Evolutionary conservation across 345 rosid genomes (phyloP).

Genomic region (Melaleuca alternifolia): DNA sequence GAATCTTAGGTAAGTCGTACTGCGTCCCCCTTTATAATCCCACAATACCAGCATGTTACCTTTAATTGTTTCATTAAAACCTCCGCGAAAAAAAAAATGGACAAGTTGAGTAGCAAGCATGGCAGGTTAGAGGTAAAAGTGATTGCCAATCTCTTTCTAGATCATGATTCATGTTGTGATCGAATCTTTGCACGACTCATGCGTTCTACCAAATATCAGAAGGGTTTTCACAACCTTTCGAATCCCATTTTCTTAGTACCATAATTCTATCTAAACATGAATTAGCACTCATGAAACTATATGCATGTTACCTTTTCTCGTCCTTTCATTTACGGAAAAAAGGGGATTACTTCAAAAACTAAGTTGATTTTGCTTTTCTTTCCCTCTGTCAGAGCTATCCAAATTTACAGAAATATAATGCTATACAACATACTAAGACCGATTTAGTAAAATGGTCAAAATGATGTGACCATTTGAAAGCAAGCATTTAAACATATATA

Average conservation of each 20-base stretch:
- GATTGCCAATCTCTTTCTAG: neutral
- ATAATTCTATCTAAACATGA: neutral
- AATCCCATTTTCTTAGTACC: neutral
- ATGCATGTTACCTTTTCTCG: neutral
- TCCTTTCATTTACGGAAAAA: neutral
- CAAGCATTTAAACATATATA: neutral
- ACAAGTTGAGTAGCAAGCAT: neutral
- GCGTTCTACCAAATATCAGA: neutral
- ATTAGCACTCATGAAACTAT: neutral
- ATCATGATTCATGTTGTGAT: neutral
- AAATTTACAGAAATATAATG: neutral
- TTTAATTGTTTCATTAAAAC: neutral
- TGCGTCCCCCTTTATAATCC: neutral
- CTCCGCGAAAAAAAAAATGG: neutral
- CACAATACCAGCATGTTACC: neutral
- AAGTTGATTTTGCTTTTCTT: neutral
- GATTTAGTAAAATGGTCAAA: neutral
- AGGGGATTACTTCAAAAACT: neutral
- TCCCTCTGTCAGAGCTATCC: neutral
- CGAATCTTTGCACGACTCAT: neutral
- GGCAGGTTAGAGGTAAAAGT: neutral
- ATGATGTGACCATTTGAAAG: neutral
- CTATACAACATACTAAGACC: neutral
- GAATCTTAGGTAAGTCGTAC: neutral
- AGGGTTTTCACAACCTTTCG: neutral